Percentiles rank a stretch among this genome's conserved stretches.
Conservation (phyloP, 768 basidiomycete species). For the Russula olivacea region DNA sequence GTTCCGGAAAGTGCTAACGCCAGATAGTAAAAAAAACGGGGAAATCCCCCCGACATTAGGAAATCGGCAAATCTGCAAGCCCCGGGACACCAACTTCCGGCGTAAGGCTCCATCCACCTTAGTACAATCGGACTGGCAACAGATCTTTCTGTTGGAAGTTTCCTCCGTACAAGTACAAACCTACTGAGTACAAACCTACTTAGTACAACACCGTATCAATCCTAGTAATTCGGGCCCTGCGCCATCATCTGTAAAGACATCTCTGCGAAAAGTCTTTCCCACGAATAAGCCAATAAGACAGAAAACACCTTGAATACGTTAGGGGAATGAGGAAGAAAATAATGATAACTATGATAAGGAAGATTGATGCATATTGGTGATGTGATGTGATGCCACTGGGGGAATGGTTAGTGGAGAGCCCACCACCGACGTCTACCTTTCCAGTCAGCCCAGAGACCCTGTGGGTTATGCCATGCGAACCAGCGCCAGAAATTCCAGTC, state of each 20-base stretch:
- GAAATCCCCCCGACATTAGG: neutral
- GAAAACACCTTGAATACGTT: constrained; percentile 1
- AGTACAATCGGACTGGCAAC: constrained; percentile 7
- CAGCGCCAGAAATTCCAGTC: constrained; percentile 22
- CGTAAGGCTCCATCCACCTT: constrained; percentile 14
- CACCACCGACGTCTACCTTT: constrained; percentile 20
- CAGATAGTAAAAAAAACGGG: constrained; percentile 11
- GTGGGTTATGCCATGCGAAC: constrained; percentile 25
- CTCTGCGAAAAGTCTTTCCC: constrained; percentile 1
- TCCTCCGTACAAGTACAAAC: constrained; percentile 8
- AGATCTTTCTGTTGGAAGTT: constrained; percentile 19
- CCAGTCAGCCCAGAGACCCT: constrained; percentile 25
- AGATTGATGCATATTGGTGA: neutral
- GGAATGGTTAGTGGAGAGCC: constrained; percentile 8
- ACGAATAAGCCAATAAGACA: neutral
- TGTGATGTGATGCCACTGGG: no score
- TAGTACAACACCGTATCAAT: neutral
- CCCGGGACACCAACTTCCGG: constrained; percentile 18
- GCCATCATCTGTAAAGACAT: neutral
- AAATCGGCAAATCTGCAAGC: neutral
- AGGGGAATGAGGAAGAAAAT: constrained; percentile 2
- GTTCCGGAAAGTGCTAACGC: constrained; percentile 10
- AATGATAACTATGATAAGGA: neutral
- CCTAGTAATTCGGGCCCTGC: constrained; percentile 5
- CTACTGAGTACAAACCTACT: constrained; percentile 9